Base-by-base conservation (phyloP, 2,329 filamentous ascomycete species). In the Fusarium poae region DNA sequence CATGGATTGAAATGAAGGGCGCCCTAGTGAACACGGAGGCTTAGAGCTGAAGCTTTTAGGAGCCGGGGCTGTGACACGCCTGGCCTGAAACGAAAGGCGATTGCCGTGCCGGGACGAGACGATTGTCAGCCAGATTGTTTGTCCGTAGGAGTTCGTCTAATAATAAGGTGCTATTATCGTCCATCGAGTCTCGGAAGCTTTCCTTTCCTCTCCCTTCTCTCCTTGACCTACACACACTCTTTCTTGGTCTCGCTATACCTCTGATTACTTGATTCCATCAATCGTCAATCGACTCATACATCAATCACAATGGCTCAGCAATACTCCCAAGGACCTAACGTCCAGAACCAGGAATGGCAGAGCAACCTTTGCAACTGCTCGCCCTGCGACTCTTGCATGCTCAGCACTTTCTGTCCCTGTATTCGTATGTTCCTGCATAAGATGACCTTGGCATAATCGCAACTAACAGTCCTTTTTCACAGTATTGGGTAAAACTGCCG, bases 401-500 rank as follows among this genome's bases (percentile, higher is more conserved):
- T 83, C 30, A 77, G 76, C 45, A 77, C 76, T 34, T 83, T 76
- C 50, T 69, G 81, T 54, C 83, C 83, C 13, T 84, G 82, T 62
- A 67, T 84, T 25, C 74, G 82, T 84, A 76, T 48, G 82, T 81
- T 23, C 21, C 21, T 42, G 39, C 9, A 18, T 16, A 23, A 21
- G 11, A 9, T 3, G 21, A 23, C 21, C 5, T 45, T 11, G 21
- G 15, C 32, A 5, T 20, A 37, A 27, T 61, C 29, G 39, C 18
- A 44, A 45, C 63, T 73, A 32, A 75, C 54, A 60, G 3, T 34
- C 37, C 29, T 54, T 11, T 11, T 10, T 34, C n/a, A 20, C 67
- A 84, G 82, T 84, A 32, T 65, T 82, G 56, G 83, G 83, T 55
- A 78, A 79, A 67, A 83, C 83, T 7, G 70, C 81, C 18, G 78